A percentile compares a stretch with the other conserved stretches of the same genome.
phyloP scores from a whole-genome alignment of 2,329 filamentous ascomycete genomes.

The Trichoderma sp. region DNA sequence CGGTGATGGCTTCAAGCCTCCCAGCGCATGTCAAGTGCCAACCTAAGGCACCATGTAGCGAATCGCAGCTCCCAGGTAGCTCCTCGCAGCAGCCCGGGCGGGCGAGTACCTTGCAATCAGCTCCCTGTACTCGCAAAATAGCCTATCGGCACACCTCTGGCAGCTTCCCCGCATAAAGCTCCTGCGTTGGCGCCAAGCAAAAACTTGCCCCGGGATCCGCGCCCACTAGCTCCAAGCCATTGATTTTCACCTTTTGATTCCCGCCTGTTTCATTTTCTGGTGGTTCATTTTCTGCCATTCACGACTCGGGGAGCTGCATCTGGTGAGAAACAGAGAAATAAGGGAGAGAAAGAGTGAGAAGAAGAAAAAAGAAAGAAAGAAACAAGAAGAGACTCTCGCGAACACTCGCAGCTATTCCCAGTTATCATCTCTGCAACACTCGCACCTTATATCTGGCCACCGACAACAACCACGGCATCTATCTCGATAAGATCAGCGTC shows the following conservation, averaged over 20 bases:
- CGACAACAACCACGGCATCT: background rate
- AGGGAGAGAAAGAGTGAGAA: background rate
- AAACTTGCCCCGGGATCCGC: constrained; percentile 20
- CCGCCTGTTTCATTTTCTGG: background rate
- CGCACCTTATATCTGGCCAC: background rate
- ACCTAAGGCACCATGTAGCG: background rate
- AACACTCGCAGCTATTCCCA: background rate
- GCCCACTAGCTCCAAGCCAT: constrained; percentile 5
- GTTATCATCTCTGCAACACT: background rate
- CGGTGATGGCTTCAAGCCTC: background rate
- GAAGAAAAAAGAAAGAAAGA: background rate
- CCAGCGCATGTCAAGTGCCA: background rate
- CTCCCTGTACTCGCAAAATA: background rate
- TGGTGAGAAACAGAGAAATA: background rate
- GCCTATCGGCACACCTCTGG: constrained; percentile 5
- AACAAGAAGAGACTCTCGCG: background rate
- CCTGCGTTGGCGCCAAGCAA: constrained; percentile 23
- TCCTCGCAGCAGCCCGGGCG: background rate
- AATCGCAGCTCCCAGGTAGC: background rate
- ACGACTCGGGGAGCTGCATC: background rate
- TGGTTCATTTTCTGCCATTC: background rate
- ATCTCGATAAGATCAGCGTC: background rate
- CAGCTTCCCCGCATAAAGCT: constrained; percentile 24
- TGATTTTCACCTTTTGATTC: background rate
- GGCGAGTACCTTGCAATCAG: background rate